These are phyloP conservation scores for Ganoderma multipileum DNA, from an alignment of 1,284 basidiomycete genomes.

Conservation along the genomic window DNA sequence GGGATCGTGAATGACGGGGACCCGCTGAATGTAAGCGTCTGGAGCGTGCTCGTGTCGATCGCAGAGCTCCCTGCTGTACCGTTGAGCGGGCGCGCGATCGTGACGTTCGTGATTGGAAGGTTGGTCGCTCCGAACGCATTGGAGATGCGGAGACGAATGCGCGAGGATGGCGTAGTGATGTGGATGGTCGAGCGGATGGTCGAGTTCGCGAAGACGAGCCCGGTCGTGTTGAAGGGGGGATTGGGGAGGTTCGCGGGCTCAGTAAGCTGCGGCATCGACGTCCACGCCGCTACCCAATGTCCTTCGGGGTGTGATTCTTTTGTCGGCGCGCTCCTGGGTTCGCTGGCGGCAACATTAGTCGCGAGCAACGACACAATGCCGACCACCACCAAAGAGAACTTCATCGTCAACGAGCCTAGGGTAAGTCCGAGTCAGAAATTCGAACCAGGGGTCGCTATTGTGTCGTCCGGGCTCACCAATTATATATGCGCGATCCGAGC, in stretches of 20 bases:
- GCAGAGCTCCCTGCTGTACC: slow-evolving; percentile 45
- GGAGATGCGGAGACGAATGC: slow-evolving; percentile 53
- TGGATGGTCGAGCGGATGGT: slow-evolving; percentile 58
- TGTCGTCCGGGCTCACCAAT: not conserved
- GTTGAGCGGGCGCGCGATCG: slow-evolving; percentile 48
- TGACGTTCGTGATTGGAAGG: slow-evolving; percentile 52
- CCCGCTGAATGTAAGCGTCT: slow-evolving; percentile 53
- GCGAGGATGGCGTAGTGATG: slow-evolving; percentile 45
- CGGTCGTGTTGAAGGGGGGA: slow-evolving; percentile 47
- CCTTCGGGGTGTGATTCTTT: slow-evolving; percentile 23
- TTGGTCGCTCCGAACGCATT: slow-evolving; percentile 53
- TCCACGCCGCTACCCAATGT: slow-evolving; percentile 53
- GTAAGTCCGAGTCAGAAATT: not conserved
- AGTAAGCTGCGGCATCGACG: slow-evolving; percentile 56
- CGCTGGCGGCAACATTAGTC: not conserved
- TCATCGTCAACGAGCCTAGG: slow-evolving; percentile 2
- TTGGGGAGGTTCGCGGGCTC: slow-evolving; percentile 51
- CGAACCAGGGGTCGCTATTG: not conserved
- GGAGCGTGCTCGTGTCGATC: slow-evolving; percentile 44
- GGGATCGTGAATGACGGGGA: slow-evolving; percentile 48
- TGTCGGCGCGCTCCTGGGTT: not conserved
- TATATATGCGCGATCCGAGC: slow-evolving; percentile 1
- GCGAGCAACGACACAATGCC: slow-evolving; percentile 1
- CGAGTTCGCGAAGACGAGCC: slow-evolving; percentile 50
- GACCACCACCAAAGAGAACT: slow-evolving; percentile 1